Evolutionary conservation across 768 basidiomycete genomes (phyloP).

Genomic region (Termitomyces heimii): DNA sequence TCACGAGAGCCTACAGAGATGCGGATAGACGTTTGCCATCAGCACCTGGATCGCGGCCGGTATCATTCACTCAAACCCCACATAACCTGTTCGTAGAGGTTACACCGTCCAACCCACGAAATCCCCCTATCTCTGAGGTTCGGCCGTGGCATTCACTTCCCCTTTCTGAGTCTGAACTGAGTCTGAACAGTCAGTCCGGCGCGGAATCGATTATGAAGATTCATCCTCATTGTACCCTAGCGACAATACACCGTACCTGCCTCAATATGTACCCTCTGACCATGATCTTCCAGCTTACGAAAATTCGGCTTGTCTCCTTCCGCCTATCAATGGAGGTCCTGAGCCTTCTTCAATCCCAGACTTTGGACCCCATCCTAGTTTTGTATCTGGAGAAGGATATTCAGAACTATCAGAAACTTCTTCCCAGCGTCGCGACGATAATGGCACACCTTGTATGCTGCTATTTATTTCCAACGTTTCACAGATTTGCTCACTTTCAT

Average conservation of each 20-base stretch:
- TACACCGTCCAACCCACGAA: constrained; percentile 1
- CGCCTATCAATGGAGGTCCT: neutral
- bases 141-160: constrained; percentile 5
- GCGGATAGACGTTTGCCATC: constrained; percentile 6
- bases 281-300: constrained; percentile 1
- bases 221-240: constrained; percentile 13
- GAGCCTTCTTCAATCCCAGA: neutral
- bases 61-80: constrained; percentile 2
- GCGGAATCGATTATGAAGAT: constrained; percentile 4
- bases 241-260: constrained; percentile 6
- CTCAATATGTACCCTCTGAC: constrained; percentile 5
- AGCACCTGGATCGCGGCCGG: neutral
- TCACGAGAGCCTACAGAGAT: neutral
- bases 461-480: neutral
- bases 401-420: neutral
- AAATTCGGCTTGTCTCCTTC: neutral
- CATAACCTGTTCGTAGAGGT: neutral
- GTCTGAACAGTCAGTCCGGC: neutral
- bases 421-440: neutral
- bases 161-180: neutral
- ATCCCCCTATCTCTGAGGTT: neutral
- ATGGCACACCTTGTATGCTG: neutral
- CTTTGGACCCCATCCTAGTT: constrained; percentile 1
- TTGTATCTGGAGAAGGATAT: neutral
- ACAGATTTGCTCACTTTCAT: neutral